Evolutionary conservation across 495 filamentous ascomycete species (phyloP), one percentile per base, ranked within the genome.

Genomic region (Hypoxylon fuscum): DNA sequence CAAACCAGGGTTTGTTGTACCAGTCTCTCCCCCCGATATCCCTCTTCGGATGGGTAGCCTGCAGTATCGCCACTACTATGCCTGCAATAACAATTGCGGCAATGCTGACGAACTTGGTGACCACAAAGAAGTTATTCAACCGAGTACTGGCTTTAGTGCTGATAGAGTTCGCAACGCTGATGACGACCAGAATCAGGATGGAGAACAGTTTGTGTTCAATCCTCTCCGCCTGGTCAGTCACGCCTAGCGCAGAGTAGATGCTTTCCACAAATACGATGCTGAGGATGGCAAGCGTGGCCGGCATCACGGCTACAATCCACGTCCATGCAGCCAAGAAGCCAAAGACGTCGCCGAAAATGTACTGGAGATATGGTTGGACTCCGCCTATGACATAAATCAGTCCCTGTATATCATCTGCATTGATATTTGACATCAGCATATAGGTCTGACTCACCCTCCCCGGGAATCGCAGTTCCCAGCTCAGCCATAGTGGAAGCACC

Each of bases 181-280:
- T 74, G 37, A 78, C 50, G 17, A 75, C 68, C 22, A 85, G 23
- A 5, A 81, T 70, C 2, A 74, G 61, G 20, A 84, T 70, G 0
- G 82, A 79, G 21, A 81, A 64, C 4, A 83, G 57, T 68, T 84
- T 85, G 57, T 83, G 79, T 47, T 54, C 64, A 21, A 81, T 60
- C 8, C 50, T 55, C 29, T 47, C 74, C 0, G 78, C 78, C 29
- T 76, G 61, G 18, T 76, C 76, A 10, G 78, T 80, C 7, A 79
- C 68, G 6, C 79, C 79, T 0, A 68, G 62, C 3, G 79, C 76
- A 14, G 81, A 80, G 71, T 77, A 81, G 18, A 84, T 78, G 62
- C 70, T 79, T 72, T 87, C 84, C 3, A 83, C 72, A 46, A 87
- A 85, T n/a, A 85, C 78, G 49, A 87, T 82, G 68, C 77, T 79